A percentile compares a stretch with the other conserved stretches of the same genome.
Conservation (phyloP, 441 rosid species). For the Populus hybrid region DNA sequence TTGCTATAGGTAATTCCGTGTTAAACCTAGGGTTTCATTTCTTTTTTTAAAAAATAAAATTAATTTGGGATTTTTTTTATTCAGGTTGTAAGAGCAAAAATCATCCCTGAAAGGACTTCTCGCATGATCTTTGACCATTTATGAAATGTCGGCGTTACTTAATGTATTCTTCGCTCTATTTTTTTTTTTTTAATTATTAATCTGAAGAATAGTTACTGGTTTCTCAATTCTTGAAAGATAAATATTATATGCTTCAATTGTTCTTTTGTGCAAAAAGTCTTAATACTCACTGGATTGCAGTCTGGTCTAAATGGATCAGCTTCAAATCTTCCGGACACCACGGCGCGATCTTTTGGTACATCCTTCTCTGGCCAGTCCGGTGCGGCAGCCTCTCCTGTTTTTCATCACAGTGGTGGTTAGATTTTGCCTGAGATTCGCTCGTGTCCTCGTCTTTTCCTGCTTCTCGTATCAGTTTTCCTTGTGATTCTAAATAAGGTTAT, state of each 20-base stretch:
- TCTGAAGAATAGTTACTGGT: slow-evolving; percentile 8
- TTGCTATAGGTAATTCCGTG: not conserved
- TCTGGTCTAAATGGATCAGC: slow-evolving; percentile 82
- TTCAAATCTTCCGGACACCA: slow-evolving; percentile 78
- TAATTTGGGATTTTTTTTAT: not conserved
- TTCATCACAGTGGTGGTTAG: slow-evolving; percentile 69
- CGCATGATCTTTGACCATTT: slow-evolving; percentile 50
- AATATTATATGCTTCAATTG: too few species aligned
- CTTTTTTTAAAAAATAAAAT: not conserved
- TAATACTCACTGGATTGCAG: slow-evolving; percentile 37
- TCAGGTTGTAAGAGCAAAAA: not conserved
- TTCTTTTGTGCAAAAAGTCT: not conserved
- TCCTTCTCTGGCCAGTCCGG: slow-evolving; percentile 95
- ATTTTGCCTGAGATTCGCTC: slow-evolving; percentile 17
- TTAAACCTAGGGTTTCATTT: not conserved
- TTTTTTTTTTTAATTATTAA: slow-evolving; percentile 6
- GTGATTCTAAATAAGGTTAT: slow-evolving; percentile 6
- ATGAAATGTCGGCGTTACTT: slow-evolving; percentile 86
- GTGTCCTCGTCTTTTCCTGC: not conserved
- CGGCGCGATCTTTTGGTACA: slow-evolving; percentile 71
- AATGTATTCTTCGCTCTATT: slow-evolving; percentile 51
- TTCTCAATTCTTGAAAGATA: not conserved
- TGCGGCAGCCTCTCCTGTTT: slow-evolving; percentile 70
- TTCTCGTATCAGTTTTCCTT: not conserved
- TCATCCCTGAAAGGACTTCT: slow-evolving; percentile 41